These are phyloP conservation scores for Pyrus hybrid DNA, from an alignment of 331 rosid genomes.

Conservation along the genomic window DNA sequence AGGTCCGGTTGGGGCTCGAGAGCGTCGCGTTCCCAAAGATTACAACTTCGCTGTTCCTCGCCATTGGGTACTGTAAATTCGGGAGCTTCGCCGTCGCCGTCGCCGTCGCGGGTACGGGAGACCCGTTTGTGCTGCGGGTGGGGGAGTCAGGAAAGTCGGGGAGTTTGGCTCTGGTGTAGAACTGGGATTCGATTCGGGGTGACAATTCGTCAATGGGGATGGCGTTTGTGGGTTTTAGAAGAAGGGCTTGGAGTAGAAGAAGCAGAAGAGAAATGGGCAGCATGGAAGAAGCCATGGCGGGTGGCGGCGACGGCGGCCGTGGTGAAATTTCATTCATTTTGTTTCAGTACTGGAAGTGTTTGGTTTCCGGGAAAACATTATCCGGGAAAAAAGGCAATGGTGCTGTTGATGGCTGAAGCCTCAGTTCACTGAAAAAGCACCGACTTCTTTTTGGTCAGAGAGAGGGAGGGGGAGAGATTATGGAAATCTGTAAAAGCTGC, in stretches of 20 bases:
- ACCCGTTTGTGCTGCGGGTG: background rate
- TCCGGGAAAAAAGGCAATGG: no score
- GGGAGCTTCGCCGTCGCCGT: no score
- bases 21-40: no score
- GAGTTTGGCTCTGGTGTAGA: background rate
- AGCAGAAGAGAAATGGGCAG: background rate
- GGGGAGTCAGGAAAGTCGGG: background rate
- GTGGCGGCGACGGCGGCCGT: background rate
- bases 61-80: background rate
- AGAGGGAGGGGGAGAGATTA: no score
- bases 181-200: background rate
- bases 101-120: background rate
- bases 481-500: no score
- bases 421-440: no score
- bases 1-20: no score
- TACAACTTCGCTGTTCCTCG: background rate
- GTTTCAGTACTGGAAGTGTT: background rate
- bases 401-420: no score
- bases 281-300: background rate
- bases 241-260: background rate
- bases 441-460: no score
- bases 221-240: background rate
- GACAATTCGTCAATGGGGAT: background rate
- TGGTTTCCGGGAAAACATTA: conserved; percentile 3
- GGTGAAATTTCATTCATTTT: conserved; percentile 12